Evolutionary conservation across 1,284 basidiomycete genomes (phyloP).

Genomic region (Rhodofomes roseus): DNA sequence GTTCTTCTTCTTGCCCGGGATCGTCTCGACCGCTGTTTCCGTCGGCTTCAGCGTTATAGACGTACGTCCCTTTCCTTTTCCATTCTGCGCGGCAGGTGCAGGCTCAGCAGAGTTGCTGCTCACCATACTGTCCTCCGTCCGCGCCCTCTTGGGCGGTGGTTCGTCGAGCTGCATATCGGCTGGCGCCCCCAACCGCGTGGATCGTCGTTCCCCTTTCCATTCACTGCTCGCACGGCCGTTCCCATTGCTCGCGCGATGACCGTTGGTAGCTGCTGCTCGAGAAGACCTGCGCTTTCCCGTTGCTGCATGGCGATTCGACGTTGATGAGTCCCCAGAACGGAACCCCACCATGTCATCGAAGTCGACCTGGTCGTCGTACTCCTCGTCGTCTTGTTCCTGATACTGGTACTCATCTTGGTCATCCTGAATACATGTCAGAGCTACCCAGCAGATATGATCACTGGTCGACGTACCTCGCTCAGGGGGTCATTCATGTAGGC

Average conservation of each 20-base stretch:
- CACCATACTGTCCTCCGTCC: slow-evolving; percentile 65
- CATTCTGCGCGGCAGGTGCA: slow-evolving; percentile 19
- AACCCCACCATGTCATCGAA: slow-evolving; percentile 43
- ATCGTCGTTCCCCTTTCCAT: slow-evolving; percentile 74
- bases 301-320: slow-evolving; percentile 32
- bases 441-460: background rate
- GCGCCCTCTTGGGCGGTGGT: slow-evolving; percentile 59
- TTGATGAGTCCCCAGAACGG: slow-evolving; percentile 35
- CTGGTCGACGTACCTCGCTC: slow-evolving; percentile 48
- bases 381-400: slow-evolving; percentile 58
- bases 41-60: slow-evolving; percentile 62
- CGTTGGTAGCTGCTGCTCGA: slow-evolving; percentile 51
- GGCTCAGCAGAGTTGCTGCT: slow-evolving; percentile 47
- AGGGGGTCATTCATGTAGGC: slow-evolving; percentile 65
- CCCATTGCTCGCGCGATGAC: slow-evolving; percentile 46
- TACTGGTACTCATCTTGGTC: slow-evolving; percentile 57
- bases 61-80: slow-evolving; percentile 35
- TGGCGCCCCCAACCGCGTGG: slow-evolving; percentile 57
- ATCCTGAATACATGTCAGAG: slow-evolving; percentile 36
- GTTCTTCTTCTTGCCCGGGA: slow-evolving; percentile 74
- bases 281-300: slow-evolving; percentile 59
- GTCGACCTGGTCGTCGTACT: slow-evolving; percentile 55
- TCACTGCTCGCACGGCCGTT: slow-evolving; percentile 46
- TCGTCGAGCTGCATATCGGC: slow-evolving; percentile 47
- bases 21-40: slow-evolving; percentile 65